phyloP scores from a whole-genome alignment of 23 red algal species.

The Rhodosorus marinus region DNA sequence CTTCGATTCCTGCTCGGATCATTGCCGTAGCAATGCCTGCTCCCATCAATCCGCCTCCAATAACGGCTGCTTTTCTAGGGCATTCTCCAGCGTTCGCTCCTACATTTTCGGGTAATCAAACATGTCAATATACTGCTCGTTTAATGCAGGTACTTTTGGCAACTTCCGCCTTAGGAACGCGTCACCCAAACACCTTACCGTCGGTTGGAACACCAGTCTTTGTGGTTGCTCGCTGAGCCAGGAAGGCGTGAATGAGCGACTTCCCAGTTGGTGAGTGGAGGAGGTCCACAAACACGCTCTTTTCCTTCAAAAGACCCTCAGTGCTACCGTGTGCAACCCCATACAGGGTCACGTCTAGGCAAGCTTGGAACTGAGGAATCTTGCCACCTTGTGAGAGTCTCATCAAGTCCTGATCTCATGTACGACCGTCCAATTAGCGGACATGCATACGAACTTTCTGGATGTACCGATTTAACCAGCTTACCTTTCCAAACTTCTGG shows the following conservation, averaged over 20 bases:
- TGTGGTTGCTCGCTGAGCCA: slow-evolving; percentile 48
- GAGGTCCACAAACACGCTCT: slow-evolving; percentile 26
- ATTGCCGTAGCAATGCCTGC: slow-evolving; percentile 76
- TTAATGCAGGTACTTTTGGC: neutral
- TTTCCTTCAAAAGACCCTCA: slow-evolving; percentile 51
- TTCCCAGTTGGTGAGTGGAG: slow-evolving; percentile 30
- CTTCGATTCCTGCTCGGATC: slow-evolving; percentile 22
- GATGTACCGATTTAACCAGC: slow-evolving; percentile 23
- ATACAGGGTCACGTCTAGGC: slow-evolving; percentile 37
- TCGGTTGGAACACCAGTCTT: slow-evolving; percentile 13
- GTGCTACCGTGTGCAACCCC: slow-evolving; percentile 53
- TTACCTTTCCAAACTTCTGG: slow-evolving; percentile 14
- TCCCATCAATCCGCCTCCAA: slow-evolving; percentile 97
- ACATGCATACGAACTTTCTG: slow-evolving; percentile 15
- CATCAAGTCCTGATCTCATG: slow-evolving; percentile 7
- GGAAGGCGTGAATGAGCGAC: slow-evolving; percentile 69
- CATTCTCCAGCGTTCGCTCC: neutral
- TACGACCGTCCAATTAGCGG: slow-evolving; percentile 11
- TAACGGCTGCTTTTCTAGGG: slow-evolving; percentile 29
- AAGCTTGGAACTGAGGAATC: slow-evolving; percentile 46
- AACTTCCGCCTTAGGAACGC: neutral
- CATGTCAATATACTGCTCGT: neutral
- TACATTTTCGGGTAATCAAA: neutral
- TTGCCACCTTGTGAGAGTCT: slow-evolving; percentile 30
- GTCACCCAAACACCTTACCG: slow-evolving; percentile 4